phyloP scores from a whole-genome alignment of 2,329 filamentous ascomycete species.

The Colletotrichum melonis region DNA sequence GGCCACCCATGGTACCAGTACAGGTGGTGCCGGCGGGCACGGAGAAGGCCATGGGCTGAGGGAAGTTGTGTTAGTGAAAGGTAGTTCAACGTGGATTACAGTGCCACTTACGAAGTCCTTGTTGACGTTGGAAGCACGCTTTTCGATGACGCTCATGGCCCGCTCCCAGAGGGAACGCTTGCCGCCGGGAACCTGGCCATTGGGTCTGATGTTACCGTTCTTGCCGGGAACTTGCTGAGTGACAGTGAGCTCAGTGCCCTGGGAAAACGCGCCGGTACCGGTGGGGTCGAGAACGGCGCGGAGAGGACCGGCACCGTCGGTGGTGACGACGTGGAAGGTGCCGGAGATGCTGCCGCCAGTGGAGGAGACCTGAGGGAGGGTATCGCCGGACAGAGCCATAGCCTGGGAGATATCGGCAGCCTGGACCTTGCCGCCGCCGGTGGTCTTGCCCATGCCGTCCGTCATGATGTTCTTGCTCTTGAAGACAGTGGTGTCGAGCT shows the following conservation, averaged over 20 bases:
- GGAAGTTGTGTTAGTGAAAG: background rate
- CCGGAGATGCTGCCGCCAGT: constrained; percentile 48
- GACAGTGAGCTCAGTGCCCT: constrained; percentile 42
- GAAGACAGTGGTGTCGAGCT: constrained; percentile 60
- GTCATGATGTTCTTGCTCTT: constrained; percentile 44
- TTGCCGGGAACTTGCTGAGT: constrained; percentile 50
- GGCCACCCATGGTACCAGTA: constrained; percentile 46
- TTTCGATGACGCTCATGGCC: constrained; percentile 38
- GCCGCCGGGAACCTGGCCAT: constrained; percentile 18
- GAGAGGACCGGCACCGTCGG: constrained; percentile 53
- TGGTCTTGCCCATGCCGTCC: constrained; percentile 53
- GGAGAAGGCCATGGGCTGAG: constrained; percentile 45
- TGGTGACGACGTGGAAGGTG: constrained; percentile 53
- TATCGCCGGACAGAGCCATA: constrained; percentile 49
- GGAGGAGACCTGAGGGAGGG: constrained; percentile 52
- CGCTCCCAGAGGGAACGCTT: constrained; percentile 32
- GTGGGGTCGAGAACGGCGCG: constrained; percentile 51
- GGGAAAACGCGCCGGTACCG: constrained; percentile 47
- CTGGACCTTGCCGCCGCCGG: constrained; percentile 49
- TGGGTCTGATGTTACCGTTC: constrained; percentile 46
- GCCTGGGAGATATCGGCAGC: constrained; percentile 44
- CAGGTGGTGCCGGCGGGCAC: constrained; percentile 53
- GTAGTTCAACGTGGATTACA: background rate
- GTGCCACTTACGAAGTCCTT: constrained; percentile 38
- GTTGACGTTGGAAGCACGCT: constrained; percentile 46